Evolutionary conservation across 176 grass and related monocot genomes (phyloP), one percentile per base, ranked within the genome.

Genomic region (Rhynchospora tenuis): DNA sequence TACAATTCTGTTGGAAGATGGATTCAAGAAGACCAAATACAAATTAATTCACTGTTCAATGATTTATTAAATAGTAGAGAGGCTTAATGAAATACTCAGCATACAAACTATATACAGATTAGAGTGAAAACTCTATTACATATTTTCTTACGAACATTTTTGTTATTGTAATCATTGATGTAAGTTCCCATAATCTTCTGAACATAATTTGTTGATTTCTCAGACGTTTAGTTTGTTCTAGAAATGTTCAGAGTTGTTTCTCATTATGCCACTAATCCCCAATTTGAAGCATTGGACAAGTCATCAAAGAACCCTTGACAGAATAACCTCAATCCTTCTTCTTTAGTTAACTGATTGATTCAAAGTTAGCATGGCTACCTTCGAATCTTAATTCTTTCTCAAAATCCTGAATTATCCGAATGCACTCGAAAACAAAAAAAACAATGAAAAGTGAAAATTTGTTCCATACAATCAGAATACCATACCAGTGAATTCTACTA

Each of bases 281-380:
- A 24, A 74, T 52, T 26, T 26, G 11, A 15, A 74, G 26, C 46
- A 74, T 74, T 74, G 71, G 46, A 51, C 17, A 74, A 73, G 43
- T 54, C 44, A n/a, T 1, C 8, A 0, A 52, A 55, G 14, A 52
- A 75, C 0, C 10, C 46, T 75, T 8, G 1, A 52, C 11, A 6
- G 22, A 76, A 29, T 17, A 28, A 1, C 17, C 23, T 55, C 6
- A 24, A 4, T 54, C 2, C 45, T 4, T 71, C 11, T 71, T 31
- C 63, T 63, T 66, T 20, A 71, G n/a, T 22, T 20, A 76, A 76
- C 54, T 76, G 46, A 55, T 76, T 29, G 48, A 19, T 76, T 76
- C 47, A 16, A 48, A 76, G 23, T 29, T 54, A 76, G 72, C 13
- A 16, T 55, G 6, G 13, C 14, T 76, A 55, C 24, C 50, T 55